These are phyloP conservation scores for Mortierella sp. DNA, from an alignment of 371 early-diverging fungal species.

Conservation along the genomic window DNA sequence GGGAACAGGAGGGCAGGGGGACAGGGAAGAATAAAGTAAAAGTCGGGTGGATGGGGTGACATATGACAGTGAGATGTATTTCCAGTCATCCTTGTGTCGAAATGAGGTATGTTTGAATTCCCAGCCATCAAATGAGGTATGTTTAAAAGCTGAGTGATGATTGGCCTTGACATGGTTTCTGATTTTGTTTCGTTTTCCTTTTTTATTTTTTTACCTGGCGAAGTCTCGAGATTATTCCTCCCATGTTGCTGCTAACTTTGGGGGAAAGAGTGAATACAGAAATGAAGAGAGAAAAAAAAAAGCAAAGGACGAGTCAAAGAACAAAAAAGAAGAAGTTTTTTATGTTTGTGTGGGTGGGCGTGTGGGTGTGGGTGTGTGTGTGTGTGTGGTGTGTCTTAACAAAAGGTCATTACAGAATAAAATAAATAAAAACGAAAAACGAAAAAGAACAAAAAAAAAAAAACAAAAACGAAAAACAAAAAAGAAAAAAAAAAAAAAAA, in stretches of 20 bases:
- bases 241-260: constrained; percentile 24
- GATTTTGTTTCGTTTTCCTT: background rate
- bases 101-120: too few relatives aligned
- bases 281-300: constrained; percentile 15
- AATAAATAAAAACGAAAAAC: background rate
- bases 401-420: constrained; percentile 17
- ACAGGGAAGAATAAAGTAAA: background rate
- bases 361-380: background rate
- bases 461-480: background rate
- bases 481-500: background rate
- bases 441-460: background rate
- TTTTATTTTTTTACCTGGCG: constrained; percentile 45
- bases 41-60: background rate
- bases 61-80: background rate
- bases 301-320: background rate
- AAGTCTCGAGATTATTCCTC: constrained; percentile 53
- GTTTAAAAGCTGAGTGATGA: background rate
- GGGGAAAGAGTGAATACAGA: background rate
- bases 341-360: background rate
- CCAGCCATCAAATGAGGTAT: background rate
- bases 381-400: background rate
- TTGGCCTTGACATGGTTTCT: background rate
- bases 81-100: too few relatives aligned
- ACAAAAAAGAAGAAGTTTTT: too few relatives aligned
- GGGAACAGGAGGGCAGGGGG: background rate